Evolutionary conservation across 257 asterid genomes (phyloP).

Genomic region (Salvia miltiorrhiza): DNA sequence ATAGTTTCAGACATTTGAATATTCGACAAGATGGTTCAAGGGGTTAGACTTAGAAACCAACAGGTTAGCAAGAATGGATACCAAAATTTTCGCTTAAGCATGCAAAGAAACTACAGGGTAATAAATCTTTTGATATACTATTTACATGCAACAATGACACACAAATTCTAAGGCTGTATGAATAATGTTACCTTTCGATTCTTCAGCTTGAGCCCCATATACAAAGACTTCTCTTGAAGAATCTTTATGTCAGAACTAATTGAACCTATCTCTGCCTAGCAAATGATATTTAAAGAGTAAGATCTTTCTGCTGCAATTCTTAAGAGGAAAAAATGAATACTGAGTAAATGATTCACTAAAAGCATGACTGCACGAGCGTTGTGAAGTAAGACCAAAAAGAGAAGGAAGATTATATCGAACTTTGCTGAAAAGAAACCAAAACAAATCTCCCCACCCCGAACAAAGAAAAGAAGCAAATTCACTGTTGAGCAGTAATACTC

Average conservation of each 20-base stretch:
- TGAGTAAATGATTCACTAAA: not conserved
- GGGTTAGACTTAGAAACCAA: not conserved
- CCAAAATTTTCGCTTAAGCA: not conserved
- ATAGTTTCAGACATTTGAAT: not conserved
- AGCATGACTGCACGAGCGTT: slow-evolving; percentile 2
- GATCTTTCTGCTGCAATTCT: slow-evolving; percentile 17
- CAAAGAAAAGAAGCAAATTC: not conserved
- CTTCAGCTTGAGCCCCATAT: slow-evolving; percentile 97
- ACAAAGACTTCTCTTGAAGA: slow-evolving; percentile 98
- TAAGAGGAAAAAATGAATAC: not conserved
- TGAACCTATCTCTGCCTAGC: slow-evolving; percentile 91
- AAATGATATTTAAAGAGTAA: slow-evolving; percentile 23
- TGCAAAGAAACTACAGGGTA: not conserved
- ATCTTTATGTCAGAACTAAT: slow-evolving; percentile 95
- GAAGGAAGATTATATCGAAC: slow-evolving; percentile 9
- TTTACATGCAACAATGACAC: not conserved
- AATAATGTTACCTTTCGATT: slow-evolving; percentile 79
- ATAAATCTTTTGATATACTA: not conserved
- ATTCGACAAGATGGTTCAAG: slow-evolving; percentile 2
- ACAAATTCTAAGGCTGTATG: not conserved
- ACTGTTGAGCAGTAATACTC: not conserved
- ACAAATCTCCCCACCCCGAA: not conserved
- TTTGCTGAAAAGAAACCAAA: not conserved
- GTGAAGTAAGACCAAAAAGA: slow-evolving; percentile 8
- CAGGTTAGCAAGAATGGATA: not conserved